These are phyloP conservation scores for Hypomyces rosellus DNA, from an alignment of 2,329 filamentous ascomycete genomes.

Conservation along the genomic window DNA sequence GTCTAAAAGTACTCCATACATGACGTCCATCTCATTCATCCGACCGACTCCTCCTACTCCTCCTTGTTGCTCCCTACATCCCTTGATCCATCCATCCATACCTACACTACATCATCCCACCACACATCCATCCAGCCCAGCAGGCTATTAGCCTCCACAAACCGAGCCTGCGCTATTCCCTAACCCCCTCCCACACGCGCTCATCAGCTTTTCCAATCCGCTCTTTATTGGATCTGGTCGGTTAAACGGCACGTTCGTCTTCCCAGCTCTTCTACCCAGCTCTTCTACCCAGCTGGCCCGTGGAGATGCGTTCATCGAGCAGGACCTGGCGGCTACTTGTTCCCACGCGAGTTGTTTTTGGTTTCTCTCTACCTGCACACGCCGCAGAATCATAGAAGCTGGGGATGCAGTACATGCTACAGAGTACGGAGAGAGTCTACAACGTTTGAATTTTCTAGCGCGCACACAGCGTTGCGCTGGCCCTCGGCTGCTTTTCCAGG, in stretches of 20 bases:
- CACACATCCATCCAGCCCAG: background rate
- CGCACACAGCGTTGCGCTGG: background rate
- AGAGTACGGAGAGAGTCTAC: background rate
- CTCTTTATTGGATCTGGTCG: slow-evolving; percentile 4
- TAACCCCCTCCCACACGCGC: background rate
- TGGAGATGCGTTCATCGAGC: background rate
- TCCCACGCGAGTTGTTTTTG: no score
- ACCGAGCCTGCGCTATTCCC: slow-evolving; percentile 2
- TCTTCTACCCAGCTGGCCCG: background rate
- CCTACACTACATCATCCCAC: background rate
- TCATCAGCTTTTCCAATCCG: background rate
- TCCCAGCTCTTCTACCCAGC: background rate
- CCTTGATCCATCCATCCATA: background rate
- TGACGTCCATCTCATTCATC: no score
- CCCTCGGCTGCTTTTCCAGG: no score
- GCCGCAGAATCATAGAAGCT: no score
- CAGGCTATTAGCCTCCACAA: slow-evolving; percentile 2
- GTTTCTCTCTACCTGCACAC: background rate
- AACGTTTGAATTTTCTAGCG: background rate
- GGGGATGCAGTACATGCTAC: background rate
- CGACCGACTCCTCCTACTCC: no score
- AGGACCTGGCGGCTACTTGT: background rate
- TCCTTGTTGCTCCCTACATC: no score
- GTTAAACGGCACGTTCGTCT: slow-evolving; percentile 1
- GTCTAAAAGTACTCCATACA: background rate